Evolutionary conservation across 1,284 basidiomycete species (phyloP), one percentile per base, ranked within the genome.

Genomic region (Ganoderma boninense): DNA sequence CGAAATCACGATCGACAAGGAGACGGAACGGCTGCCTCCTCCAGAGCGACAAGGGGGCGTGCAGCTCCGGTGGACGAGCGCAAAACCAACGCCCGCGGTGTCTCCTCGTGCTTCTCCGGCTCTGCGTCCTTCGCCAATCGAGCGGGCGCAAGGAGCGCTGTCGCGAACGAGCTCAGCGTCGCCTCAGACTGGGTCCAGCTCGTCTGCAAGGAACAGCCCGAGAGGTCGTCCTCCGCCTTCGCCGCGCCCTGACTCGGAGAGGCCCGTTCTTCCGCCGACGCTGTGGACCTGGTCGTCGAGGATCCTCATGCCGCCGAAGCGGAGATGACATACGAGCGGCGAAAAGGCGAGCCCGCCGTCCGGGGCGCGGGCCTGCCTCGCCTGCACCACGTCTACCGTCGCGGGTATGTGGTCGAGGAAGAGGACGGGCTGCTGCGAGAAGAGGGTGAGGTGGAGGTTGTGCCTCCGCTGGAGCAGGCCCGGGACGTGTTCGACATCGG

Each of bases 271-370:
- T 16, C 92, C 90, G 1, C 85, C 88, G 94, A 95, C 74, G 94
- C 93, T 0, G 90, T 95, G 4, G 94, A 96, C 78, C 84, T 96
- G 14, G 86, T 96, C 2, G 88, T 94, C 0, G 90, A 92, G 77
- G 91, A 90, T 74, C 72, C 78, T 7, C 78, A 83, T 13, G 87
- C 87, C 14, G 86, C 84, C 29, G 84, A 88, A 66, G 85, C 86
- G 64, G 85, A 85, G 64, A 82, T 84, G 76, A 80, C 80, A 38
- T 81, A 83, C 38, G 88, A 90, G 73, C 82, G 88, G 60, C 79
- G 85, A 66, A 87, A 86, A 70, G 89, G 89, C 29, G 88, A 89
- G 69, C 87, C 88, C 8, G 83, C 84, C 3, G 72, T 81, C 57
- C 77, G 79, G 14, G 78, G 78, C 2, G 78, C 77, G 8, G 79